These are phyloP conservation scores for Plasmodium relictum DNA, from an alignment of 169 alveolate genomes.

Conservation along the genomic window DNA sequence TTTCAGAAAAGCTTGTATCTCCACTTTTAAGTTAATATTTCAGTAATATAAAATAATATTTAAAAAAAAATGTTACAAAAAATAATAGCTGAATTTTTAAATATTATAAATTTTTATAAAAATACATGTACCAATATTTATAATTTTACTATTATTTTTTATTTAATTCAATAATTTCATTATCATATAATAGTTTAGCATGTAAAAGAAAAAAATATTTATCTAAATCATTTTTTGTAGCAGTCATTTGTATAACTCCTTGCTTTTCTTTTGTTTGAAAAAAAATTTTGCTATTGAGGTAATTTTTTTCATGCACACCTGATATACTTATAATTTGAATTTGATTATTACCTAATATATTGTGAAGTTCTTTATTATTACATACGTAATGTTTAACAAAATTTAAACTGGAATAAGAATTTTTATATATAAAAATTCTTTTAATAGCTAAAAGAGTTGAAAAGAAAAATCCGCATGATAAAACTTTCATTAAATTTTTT, in stretches of 20 bases:
- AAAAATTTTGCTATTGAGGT: conserved; percentile 62
- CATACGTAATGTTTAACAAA: conserved; percentile 58
- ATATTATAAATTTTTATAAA: too few species aligned
- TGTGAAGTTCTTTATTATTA: conserved; percentile 40
- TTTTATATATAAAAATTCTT: conserved; percentile 55
- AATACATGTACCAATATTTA: too few species aligned
- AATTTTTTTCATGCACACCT: conserved; percentile 65
- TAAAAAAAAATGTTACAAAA: too few species aligned
- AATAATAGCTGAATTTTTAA: too few species aligned
- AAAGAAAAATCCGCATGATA: conserved; percentile 36
- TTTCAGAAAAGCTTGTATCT: too few species aligned
- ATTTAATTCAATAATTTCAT: conserved; percentile 25
- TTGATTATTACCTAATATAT: conserved; percentile 36
- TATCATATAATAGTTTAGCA: conserved; percentile 38
- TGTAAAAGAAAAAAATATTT: conserved; percentile 15
- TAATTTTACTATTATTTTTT: neutral
- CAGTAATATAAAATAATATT: too few species aligned
- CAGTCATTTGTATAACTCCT: conserved; percentile 67
- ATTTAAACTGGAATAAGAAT: conserved; percentile 64
- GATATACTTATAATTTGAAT: conserved; percentile 73
- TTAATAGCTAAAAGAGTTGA: conserved; percentile 47
- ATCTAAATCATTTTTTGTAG: conserved; percentile 35
- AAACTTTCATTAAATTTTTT: conserved; percentile 16
- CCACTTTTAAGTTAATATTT: too few species aligned
- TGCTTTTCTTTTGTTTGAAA: conserved; percentile 43